A percentile compares a stretch with the other conserved stretches of the same genome.
These are phyloP conservation scores for Vinca minor DNA, from an alignment of 257 asterid genomes.

Conservation along the genomic window DNA sequence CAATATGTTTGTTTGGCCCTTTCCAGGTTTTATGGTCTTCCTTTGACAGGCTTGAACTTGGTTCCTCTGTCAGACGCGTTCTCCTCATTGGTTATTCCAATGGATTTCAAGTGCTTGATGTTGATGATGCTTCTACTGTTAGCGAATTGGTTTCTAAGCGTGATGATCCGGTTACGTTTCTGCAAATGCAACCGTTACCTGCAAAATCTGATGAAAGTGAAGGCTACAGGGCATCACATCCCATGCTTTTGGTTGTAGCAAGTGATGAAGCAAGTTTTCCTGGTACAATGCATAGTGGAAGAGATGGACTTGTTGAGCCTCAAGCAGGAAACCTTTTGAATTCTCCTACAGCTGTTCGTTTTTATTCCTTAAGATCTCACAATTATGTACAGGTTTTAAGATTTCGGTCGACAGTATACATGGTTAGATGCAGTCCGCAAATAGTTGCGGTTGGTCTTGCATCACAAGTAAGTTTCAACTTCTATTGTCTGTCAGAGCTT, in stretches of 20 bases:
- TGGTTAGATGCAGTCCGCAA: slow-evolving; percentile 45
- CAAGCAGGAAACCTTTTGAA: slow-evolving; percentile 26
- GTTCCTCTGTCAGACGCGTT: slow-evolving; percentile 26
- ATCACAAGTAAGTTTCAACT: slow-evolving; percentile 30
- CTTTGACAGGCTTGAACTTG: slow-evolving; percentile 34
- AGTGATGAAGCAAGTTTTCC: slow-evolving; percentile 29
- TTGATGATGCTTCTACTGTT: slow-evolving; percentile 36
- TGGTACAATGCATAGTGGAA: slow-evolving; percentile 25
- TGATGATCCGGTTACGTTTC: slow-evolving; percentile 42
- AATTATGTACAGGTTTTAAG: slow-evolving; percentile 41
- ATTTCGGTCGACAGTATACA: slow-evolving; percentile 39
- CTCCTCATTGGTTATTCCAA: slow-evolving; percentile 42
- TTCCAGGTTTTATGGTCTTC: slow-evolving; percentile 45
- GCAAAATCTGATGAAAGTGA: slow-evolving; percentile 30
- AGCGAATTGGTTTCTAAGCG: slow-evolving; percentile 43
- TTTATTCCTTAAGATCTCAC: slow-evolving; percentile 45
- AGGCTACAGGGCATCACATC: slow-evolving; percentile 39
- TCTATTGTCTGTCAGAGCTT: not conserved
- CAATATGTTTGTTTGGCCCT: not conserved
- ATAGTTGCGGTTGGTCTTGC: slow-evolving; percentile 49
- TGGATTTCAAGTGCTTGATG: slow-evolving; percentile 47
- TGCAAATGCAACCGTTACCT: slow-evolving; percentile 40
- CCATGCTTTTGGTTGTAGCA: slow-evolving; percentile 44
- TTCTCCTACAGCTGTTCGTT: slow-evolving; percentile 42
- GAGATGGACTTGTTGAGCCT: slow-evolving; percentile 33